Base-by-base conservation (phyloP, 495 filamentous ascomycete genomes). In the Choiromyces venosus region DNA sequence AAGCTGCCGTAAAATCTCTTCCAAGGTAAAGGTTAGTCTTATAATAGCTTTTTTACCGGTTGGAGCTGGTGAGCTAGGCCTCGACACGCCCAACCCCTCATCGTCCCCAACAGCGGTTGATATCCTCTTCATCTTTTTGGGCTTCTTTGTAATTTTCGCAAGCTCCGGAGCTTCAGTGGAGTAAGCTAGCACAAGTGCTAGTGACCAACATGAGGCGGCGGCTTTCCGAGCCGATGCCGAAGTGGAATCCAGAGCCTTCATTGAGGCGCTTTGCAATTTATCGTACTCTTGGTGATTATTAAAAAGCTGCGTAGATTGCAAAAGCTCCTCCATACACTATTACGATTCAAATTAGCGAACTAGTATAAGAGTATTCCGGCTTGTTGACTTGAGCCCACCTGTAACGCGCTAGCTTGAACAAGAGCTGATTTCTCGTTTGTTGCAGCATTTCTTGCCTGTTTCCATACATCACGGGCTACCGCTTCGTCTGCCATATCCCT, bases 211-310 rank as follows among this genome's bases (percentile, higher is more conserved):
- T 39, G 93, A 92, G 10, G 93, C 93, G n/a, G 93, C 92, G 12
- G 94, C 91, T 83, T 92, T 89, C 71, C 95, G 87, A 38, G 95
- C 92, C 29, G 87, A 83, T 3, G 91, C 83, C 46, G 89, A 89
- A 3, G 89, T 82, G 64, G 89, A 94, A 68, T 99, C 95, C 71
- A 96, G 89, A 4, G 90, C 86, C 82, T 96, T 97, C 86, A 91
- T 94, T 39, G 96, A 84, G 0, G 90, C 86, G 10, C 87, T 88
- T 76, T 91, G 92, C 35, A 98, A 83, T 70, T 88, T 92, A 68
- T 98, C 95, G 78, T 95, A 97, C 79, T 99, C 96, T 82, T 86
- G 89, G n/a, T 90, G 87, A 80, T 95, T 96, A 75, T 95, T 91
- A 79, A 97, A 97, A 77, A 89, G 94, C 0, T 86, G 83, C 0